Base-by-base conservation (phyloP, 306 rosid genomes). In the Fragaria nilgerrensis region DNA sequence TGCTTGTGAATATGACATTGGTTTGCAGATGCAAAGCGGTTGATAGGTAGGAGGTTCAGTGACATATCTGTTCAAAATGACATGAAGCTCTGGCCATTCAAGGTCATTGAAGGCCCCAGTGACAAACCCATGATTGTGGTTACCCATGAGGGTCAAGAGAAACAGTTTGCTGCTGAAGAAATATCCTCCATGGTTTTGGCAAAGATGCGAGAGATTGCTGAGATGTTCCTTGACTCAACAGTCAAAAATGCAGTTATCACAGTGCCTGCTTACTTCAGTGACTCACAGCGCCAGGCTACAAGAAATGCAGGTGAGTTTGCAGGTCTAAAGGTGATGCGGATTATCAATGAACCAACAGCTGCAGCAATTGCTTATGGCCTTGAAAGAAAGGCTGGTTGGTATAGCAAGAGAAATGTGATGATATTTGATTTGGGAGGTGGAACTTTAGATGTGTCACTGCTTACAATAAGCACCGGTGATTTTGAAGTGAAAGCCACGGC, bases 191-290 rank as follows among this genome's bases (percentile, higher is more conserved):
- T 59, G 66, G 66, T 59, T 25, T 59, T 59, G 66, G 66, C 37
- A 59, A 59, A 59, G 66, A 59, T 59, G 66, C 34, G 66, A 37
- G 66, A 25, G 66, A 59, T 25, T 25, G 66, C 66, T 25, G 66
- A 59, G 66, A 9, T 12, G 17, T 59, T 25, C 37, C 66, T 59
- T 5, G 36, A 59, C 66, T 59, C 66, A 1, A 25, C 66, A 11
- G 37, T 59, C 3, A 53, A 53, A 53, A 20, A 20, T 53, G 64
- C 34, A 2, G 32, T 58, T 22, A 58, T 58, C 27, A 58, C 64
- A 2, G 32, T 22, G 7, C 32, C 64, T 9, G 67, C 67, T 61
- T 61, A 61, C 39, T 61, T 61, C 13, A 61, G 67, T 13, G 39
- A 61, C 39, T 4, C 20, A 3, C 67, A 61, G 20, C 39, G 67